Evolutionary conservation across 2,329 filamentous ascomycete species (phyloP).

Genomic region (Alternaria brassicicola): DNA sequence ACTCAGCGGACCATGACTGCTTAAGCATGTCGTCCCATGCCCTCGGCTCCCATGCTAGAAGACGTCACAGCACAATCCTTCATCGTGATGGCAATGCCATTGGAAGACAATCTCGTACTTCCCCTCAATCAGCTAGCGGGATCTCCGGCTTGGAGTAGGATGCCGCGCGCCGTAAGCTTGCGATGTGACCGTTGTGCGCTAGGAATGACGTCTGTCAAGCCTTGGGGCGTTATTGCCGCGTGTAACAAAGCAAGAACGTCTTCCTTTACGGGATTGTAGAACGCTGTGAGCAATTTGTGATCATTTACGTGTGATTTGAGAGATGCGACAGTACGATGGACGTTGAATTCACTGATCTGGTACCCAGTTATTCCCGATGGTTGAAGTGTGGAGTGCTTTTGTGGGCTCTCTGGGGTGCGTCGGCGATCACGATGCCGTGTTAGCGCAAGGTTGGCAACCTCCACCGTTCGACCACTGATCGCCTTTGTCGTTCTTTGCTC

Average conservation of each 20-base stretch:
- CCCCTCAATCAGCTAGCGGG: conserved; percentile 15
- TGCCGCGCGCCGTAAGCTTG: conserved; percentile 15
- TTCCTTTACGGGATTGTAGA: not conserved
- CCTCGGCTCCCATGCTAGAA: conserved; percentile 7
- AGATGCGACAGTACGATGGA: not conserved
- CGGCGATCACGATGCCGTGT: not conserved
- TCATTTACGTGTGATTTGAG: rapidly evolving
- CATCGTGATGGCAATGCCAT: conserved; percentile 4
- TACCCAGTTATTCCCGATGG: not conserved
- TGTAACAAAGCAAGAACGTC: not conserved
- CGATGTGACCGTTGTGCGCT: conserved; percentile 8
- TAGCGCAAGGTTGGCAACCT: not conserved
- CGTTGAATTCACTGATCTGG: not conserved
- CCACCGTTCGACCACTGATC: not conserved
- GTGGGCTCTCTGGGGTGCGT: conserved; percentile 22
- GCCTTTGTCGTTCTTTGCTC: not conserved
- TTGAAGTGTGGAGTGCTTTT: conserved; percentile 13
- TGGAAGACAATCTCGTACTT: conserved; percentile 8
- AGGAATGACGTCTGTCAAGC: conserved; percentile 22
- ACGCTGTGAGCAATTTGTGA: rapidly evolving
- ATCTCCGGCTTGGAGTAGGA: conserved; percentile 6
- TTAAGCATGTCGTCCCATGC: conserved; percentile 7
- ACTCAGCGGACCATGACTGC: conserved; percentile 1
- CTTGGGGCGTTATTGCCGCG: conserved; percentile 10
- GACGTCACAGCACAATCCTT: conserved; percentile 19